A percentile compares a stretch with the other conserved stretches of the same genome.
Conservation (phyloP, 352 stramenopile genomes). For the Paralagenidium karlingii region DNA sequence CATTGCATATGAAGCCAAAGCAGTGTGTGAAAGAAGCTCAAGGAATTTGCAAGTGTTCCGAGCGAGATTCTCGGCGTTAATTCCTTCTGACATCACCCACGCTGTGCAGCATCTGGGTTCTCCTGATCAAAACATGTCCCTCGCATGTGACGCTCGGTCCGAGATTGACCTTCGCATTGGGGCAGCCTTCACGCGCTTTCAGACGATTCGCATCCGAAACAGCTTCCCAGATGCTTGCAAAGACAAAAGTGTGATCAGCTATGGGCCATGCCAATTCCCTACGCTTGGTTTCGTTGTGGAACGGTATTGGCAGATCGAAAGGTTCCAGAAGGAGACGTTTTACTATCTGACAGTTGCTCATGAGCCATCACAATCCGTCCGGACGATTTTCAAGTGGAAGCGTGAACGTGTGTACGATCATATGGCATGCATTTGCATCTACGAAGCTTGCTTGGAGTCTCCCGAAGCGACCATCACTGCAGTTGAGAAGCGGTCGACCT, state of each 20-base stretch:
- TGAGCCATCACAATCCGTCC: conserved; percentile 19
- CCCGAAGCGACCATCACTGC: conserved; percentile 46
- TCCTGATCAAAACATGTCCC: conserved; percentile 72
- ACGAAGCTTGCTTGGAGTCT: conserved; percentile 62
- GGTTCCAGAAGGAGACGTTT: conserved; percentile 95
- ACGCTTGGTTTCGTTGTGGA: conserved; percentile 97
- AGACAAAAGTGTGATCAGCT: conserved; percentile 90
- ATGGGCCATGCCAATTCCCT: conserved; percentile 99
- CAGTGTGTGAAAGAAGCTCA: conserved; percentile 74
- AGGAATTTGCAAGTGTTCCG: conserved; percentile 66
- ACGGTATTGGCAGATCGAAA: conserved; percentile 89
- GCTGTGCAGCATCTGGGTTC: conserved; percentile 71
- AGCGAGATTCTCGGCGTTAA: conserved; percentile 90
- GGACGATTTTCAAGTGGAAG: conserved; percentile 93
- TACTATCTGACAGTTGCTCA: conserved; percentile 91
- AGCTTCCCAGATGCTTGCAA: conserved; percentile 59
- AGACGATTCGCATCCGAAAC: conserved; percentile 88
- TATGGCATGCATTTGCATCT: conserved; percentile 87
- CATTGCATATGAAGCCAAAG: conserved; percentile 95
- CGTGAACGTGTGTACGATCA: conserved; percentile 93
- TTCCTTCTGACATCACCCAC: conserved; percentile 82
- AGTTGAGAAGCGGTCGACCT: conserved; percentile 69
- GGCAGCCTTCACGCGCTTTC: conserved; percentile 91
- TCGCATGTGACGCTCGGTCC: conserved; percentile 84
- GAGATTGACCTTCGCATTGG: conserved; percentile 94